phyloP scores from a whole-genome alignment of 2,329 filamentous ascomycete genomes.

The Hypoxylon sp. region DNA sequence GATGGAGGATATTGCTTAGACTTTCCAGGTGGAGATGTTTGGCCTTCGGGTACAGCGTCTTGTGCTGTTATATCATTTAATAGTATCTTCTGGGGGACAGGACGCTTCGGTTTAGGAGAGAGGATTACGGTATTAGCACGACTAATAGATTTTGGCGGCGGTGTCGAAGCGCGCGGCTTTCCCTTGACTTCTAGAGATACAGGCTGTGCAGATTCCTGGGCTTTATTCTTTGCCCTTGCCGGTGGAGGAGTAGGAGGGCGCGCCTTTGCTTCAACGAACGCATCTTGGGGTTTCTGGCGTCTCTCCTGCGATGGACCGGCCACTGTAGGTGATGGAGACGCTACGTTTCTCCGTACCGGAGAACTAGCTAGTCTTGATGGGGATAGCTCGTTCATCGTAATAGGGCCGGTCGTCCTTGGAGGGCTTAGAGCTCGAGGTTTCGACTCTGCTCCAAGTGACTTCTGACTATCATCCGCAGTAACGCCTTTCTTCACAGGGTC shows the following conservation, averaged over 20 bases:
- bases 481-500: conserved; percentile 50
- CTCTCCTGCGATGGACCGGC: conserved; percentile 16
- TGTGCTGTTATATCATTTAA: conserved; percentile 26
- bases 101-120: conserved; percentile 50
- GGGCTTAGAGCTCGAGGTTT: conserved; percentile 54
- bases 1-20: conserved; percentile 37
- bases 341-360: conserved; percentile 42
- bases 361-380: conserved; percentile 47
- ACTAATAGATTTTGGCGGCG: conserved; percentile 45
- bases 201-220: conserved; percentile 24
- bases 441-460: conserved; percentile 45
- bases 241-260: conserved; percentile 50
- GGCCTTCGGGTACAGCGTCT: conserved; percentile 20
- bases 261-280: conserved; percentile 33
- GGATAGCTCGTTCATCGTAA: conserved; percentile 45
- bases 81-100: conserved; percentile 48
- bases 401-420: conserved; percentile 51
- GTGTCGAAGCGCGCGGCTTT: conserved; percentile 47
- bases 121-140: conserved; percentile 47
- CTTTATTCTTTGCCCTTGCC: conserved; percentile 39
- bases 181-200: conserved; percentile 23
- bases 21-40: conserved; percentile 35
- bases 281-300: conserved; percentile 3
- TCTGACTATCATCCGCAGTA: conserved; percentile 53
- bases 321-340: conserved; percentile 37